Conservation (phyloP, 768 basidiomycete species). For the Leucogyrophana mollusca region DNA sequence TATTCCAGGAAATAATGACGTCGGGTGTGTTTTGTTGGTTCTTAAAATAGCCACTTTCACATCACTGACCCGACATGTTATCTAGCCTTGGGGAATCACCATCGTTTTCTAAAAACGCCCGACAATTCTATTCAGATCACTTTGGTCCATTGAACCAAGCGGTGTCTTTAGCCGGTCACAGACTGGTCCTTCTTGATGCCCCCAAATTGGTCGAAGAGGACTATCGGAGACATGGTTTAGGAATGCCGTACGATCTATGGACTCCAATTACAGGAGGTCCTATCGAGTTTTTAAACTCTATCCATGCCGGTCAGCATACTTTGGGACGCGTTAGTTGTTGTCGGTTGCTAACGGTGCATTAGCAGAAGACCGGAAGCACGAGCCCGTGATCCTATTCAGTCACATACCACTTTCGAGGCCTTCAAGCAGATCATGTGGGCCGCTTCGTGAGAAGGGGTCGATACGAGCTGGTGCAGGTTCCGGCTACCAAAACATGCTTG, state of each 20-base stretch:
- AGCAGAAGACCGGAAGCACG: conserved; percentile 2
- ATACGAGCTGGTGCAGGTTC: conserved; percentile 76
- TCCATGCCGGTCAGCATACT: conserved; percentile 16
- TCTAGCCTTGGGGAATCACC: conserved; percentile 54
- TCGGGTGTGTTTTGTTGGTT: conserved; percentile 45
- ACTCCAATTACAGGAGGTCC: conserved; percentile 49
- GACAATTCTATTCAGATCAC: conserved; percentile 52
- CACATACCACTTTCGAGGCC: conserved; percentile 86
- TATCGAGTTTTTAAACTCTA: conserved; percentile 56
- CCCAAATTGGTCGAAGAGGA: conserved; percentile 84
- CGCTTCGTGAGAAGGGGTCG: conserved; percentile 65
- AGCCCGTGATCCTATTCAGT: conserved; percentile 68
- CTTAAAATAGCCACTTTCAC: conserved; percentile 5
- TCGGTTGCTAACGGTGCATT: conserved; percentile 14
- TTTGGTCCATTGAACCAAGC: conserved; percentile 73
- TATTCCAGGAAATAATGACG: conserved; percentile 82
- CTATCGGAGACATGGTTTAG: conserved; percentile 57
- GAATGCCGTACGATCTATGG: conserved; percentile 55
- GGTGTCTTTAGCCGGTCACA: conserved; percentile 64
- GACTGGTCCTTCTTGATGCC: conserved; percentile 70
- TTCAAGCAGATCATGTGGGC: conserved; percentile 75
- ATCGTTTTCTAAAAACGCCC: conserved; percentile 50
- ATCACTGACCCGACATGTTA: conserved; percentile 3
- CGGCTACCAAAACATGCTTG: conserved; percentile 82
- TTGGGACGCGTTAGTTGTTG: not conserved